phyloP scores from a whole-genome alignment of 1,284 basidiomycete species.

The Retiboletus flavoniger region DNA sequence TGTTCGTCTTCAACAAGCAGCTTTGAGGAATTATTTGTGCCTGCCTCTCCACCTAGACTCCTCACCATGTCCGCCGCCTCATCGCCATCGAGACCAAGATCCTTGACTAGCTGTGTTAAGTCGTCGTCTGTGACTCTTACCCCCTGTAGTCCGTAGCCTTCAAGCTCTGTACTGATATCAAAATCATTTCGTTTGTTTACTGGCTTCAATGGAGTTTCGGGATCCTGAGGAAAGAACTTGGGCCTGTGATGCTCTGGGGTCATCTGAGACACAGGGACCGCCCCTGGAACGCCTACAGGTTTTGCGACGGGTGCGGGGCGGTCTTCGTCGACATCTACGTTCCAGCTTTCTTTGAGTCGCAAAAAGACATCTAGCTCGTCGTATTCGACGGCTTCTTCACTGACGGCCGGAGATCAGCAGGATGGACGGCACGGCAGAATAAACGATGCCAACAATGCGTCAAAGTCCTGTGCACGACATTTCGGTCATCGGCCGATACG shows the following conservation, averaged over 20 bases:
- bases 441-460: conserved; percentile 49
- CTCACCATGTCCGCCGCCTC: conserved; percentile 69
- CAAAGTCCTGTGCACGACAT: conserved; percentile 44
- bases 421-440: conserved; percentile 9
- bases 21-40: conserved; percentile 6
- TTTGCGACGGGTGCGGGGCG: conserved; percentile 46
- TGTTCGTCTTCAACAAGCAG: neutral
- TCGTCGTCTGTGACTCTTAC: conserved; percentile 76
- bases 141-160: conserved; percentile 70
- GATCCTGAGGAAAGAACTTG: conserved; percentile 51
- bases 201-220: conserved; percentile 50
- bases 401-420: conserved; percentile 30
- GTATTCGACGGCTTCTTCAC: conserved; percentile 79
- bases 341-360: conserved; percentile 67
- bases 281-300: conserved; percentile 77
- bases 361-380: conserved; percentile 68
- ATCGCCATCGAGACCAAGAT: conserved; percentile 70
- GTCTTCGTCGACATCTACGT: conserved; percentile 57
- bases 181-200: conserved; percentile 55
- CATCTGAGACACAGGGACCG: conserved; percentile 69
- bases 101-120: conserved; percentile 61
- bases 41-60: conserved; percentile 43
- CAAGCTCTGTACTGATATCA: conserved; percentile 63
- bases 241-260: conserved; percentile 68
- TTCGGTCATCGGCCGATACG: conserved; percentile 1